These are phyloP conservation scores for Mollisia scopiformis DNA, from an alignment of 2,329 filamentous ascomycete genomes.

Conservation along the genomic window DNA sequence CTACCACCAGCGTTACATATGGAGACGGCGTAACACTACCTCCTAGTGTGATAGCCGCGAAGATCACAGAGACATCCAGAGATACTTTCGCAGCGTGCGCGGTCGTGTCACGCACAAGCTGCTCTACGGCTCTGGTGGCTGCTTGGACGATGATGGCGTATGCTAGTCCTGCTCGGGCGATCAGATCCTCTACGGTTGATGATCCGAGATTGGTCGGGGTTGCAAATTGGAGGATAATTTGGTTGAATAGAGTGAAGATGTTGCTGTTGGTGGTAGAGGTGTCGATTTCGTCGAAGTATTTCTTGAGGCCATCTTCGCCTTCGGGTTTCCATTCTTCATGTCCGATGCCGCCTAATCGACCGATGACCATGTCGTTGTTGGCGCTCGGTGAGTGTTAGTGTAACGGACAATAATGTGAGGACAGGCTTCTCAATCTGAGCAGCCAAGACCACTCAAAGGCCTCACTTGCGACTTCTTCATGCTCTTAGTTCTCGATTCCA, in stretches of 20 bases:
- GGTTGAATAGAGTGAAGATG: background rate
- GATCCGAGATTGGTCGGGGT: background rate
- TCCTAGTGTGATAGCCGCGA: background rate
- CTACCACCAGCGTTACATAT: background rate
- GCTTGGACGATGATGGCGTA: background rate
- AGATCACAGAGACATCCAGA: background rate
- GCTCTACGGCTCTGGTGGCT: background rate
- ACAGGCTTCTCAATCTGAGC: too few species aligned
- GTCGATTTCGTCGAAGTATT: background rate
- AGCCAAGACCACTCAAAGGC: too few species aligned
- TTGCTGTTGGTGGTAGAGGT: background rate
- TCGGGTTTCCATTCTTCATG: background rate
- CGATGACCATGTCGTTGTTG: background rate
- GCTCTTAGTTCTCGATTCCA: too few species aligned
- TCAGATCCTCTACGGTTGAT: background rate
- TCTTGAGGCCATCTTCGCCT: background rate
- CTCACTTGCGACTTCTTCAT: too few species aligned
- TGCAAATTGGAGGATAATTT: background rate
- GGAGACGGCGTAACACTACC: background rate
- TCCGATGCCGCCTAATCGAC: background rate
- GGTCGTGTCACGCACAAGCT: background rate
- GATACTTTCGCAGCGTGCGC: background rate
- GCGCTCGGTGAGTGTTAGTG: background rate
- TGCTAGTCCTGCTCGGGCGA: background rate
- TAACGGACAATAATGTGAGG: background rate